Conservation (phyloP, 2,329 filamentous ascomycete species). For the Reticulascus tulasneorum region DNA sequence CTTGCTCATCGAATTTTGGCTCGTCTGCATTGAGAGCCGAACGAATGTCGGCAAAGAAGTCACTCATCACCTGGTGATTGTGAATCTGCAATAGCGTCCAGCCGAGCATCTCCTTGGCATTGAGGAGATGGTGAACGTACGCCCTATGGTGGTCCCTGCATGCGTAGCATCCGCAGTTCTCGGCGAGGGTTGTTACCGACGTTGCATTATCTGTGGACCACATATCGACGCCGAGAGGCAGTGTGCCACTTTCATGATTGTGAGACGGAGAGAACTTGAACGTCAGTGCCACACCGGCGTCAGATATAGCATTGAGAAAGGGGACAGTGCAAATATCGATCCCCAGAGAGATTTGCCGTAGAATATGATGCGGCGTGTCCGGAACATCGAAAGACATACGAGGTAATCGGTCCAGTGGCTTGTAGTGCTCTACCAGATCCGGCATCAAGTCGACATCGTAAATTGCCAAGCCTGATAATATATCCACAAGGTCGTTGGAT, state of each 20-base stretch:
- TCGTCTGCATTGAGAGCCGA: constrained; percentile 52
- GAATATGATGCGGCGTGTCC: constrained; percentile 68
- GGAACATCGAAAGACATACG: constrained; percentile 71
- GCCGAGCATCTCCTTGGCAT: constrained; percentile 92
- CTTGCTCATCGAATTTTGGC: constrained; percentile 54
- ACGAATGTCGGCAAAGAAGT: constrained; percentile 72
- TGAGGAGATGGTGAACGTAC: constrained; percentile 81
- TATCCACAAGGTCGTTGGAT: constrained; percentile 53
- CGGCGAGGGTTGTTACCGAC: constrained; percentile 57
- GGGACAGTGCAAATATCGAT: constrained; percentile 76
- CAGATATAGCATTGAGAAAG: constrained; percentile 70
- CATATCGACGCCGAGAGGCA: constrained; percentile 72
- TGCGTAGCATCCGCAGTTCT: constrained; percentile 73
- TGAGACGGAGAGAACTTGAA: constrained; percentile 64
- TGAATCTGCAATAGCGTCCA: constrained; percentile 93
- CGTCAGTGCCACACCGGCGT: constrained; percentile 78
- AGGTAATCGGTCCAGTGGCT: constrained; percentile 57
- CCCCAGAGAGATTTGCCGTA: constrained; percentile 72
- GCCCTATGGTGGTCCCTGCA: constrained; percentile 82
- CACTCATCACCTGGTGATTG: constrained; percentile 70
- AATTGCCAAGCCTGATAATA: constrained; percentile 67
- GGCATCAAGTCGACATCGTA: constrained; percentile 70
- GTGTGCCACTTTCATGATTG: constrained; percentile 6
- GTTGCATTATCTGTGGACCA: constrained; percentile 62
- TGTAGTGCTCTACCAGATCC: constrained; percentile 56